Conservation (phyloP, 1,284 basidiomycete genomes). For the Cerrena zonata region DNA sequence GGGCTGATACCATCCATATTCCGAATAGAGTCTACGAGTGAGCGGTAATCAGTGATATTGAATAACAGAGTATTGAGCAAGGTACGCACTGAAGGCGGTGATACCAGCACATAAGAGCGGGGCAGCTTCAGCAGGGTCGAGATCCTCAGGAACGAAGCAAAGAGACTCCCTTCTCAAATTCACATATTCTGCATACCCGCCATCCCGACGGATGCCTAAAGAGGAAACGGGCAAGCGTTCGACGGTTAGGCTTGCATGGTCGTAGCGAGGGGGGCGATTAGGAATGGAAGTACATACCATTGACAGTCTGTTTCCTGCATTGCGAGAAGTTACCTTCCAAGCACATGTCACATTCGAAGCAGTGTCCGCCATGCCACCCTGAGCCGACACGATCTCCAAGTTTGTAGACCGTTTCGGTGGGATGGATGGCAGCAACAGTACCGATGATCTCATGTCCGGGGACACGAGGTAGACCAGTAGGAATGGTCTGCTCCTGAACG, state of each 20-base stretch:
- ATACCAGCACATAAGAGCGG: conserved; percentile 36
- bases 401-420: conserved; percentile 19
- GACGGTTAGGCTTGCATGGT: background rate
- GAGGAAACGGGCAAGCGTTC: background rate
- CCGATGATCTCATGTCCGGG: conserved; percentile 26
- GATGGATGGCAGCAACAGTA: conserved; percentile 20
- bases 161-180: conserved; percentile 31
- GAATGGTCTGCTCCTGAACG: conserved; percentile 16
- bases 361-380: conserved; percentile 27
- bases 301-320: conserved; percentile 8
- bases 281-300: conserved; percentile 12
- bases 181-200: conserved; percentile 31
- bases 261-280: background rate
- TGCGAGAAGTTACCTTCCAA: conserved; percentile 18
- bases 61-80: background rate
- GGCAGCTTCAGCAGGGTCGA: conserved; percentile 33
- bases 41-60: background rate
- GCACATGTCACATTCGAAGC: conserved; percentile 19
- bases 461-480: conserved; percentile 15
- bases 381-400: conserved; percentile 24
- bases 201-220: conserved; percentile 28
- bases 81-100: conserved; percentile 21
- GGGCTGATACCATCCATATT: conserved; percentile 23
- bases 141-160: conserved; percentile 25
- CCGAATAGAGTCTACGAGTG: conserved; percentile 26